Evolutionary conservation across 768 basidiomycete species (phyloP).

Genomic region (Mycena crocata): DNA sequence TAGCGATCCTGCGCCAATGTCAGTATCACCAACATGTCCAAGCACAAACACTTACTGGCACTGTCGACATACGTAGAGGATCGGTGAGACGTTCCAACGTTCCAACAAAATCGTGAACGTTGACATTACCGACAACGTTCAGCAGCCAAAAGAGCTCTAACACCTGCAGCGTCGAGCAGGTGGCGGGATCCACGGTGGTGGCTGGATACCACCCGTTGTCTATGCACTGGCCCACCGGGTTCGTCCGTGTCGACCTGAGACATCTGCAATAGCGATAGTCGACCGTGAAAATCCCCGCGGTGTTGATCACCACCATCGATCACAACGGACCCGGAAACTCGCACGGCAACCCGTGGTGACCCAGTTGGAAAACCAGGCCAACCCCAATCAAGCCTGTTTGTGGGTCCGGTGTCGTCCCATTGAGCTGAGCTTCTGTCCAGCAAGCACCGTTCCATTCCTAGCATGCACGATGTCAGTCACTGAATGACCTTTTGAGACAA

Average conservation of each 20-base stretch:
- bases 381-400: neutral
- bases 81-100: constrained; percentile 10
- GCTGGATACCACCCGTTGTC: constrained; percentile 31
- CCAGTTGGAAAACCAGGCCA: constrained; percentile 11
- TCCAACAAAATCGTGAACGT: too few relatives aligned
- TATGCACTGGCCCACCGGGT: constrained; percentile 12
- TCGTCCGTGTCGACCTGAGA: too few relatives aligned
- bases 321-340: neutral
- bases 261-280: constrained; percentile 1
- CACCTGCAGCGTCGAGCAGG: too few relatives aligned
- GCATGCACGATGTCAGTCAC: neutral
- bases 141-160: too few relatives aligned
- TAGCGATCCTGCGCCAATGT: too few relatives aligned
- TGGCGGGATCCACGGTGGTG: too few relatives aligned
- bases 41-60: constrained; percentile 18
- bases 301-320: constrained; percentile 2
- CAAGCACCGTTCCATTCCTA: constrained; percentile 8
- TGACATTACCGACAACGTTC: constrained; percentile 13
- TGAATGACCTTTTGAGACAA: too few relatives aligned
- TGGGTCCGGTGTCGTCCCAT: neutral
- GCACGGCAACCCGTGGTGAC: constrained; percentile 7
- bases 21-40: too few relatives aligned
- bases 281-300: neutral
- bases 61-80: neutral
- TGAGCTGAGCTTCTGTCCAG: neutral